Base-by-base conservation (phyloP, 371 early-diverging fungal genomes). In the Mortierella sp. region DNA sequence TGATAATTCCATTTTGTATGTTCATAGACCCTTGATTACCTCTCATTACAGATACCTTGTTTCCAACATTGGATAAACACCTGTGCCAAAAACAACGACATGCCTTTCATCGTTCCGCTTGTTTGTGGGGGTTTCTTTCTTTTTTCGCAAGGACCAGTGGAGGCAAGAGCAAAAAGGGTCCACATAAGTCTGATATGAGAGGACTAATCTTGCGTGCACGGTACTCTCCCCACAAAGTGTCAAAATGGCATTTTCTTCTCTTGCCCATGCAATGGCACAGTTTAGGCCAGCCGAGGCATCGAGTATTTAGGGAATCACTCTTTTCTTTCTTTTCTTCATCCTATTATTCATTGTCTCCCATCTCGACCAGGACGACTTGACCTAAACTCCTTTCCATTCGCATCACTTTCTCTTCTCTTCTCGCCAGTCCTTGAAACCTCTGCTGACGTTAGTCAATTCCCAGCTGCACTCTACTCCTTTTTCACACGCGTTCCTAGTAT, bases 201-300 rank as follows among this genome's bases (percentile, higher is more conserved):
- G 10, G 10, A 38, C 24, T 11, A 11, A 14, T 3, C 14, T 4
- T 31, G 19, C 26, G 63, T 11, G 68, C 68, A 68, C 68, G 68
- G 68, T 38, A 16, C 68, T 21, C 68, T 68, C 68, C 38, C 21
- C 68, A 38, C 68, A 68, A 68, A 68, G 68, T 68, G 68, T 68
- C 68, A 68, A 68, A 68, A n/a, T 24, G 55, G 50, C 14, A 3
- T 21, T 60, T 24, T 38, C 24, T 21, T 38, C 68, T 38, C 24
- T 14, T 50, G 42, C 21, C 10, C n/a, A 57, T n/a, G 26, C 11
- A 11, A 11, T 57, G n/a, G 58, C 58, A 21, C 58, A 57, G 13
- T 14, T 57, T 50, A 47, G 47, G 47, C 16, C 19, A 31, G 34
- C 63, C 34, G 50, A 50, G 42, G 42, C 42, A 1, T 38, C 50